phyloP scores from a whole-genome alignment of 306 rosid species.

The Cicer cuneatum region DNA sequence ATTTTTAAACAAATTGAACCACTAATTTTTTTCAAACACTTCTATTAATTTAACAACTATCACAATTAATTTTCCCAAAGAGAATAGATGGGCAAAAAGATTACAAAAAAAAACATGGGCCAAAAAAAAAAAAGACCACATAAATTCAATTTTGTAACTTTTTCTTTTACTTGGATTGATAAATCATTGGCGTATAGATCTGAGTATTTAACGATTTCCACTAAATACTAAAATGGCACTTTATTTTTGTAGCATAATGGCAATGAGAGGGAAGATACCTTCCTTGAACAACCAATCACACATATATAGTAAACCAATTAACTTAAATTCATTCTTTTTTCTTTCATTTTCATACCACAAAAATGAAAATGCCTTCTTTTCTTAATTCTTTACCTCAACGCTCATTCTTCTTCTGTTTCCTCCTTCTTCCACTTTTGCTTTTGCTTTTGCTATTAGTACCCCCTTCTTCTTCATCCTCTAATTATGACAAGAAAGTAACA shows the following conservation, averaged over 20 bases:
- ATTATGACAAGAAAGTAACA: slow-evolving; percentile 51
- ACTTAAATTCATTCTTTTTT: background rate
- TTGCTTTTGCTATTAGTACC: slow-evolving; percentile 44
- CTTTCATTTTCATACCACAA: slow-evolving; percentile 8
- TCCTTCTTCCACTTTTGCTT: slow-evolving; percentile 48
- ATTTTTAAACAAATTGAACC: too few relatives aligned
- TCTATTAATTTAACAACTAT: too few relatives aligned
- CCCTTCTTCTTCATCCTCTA: slow-evolving; percentile 8
- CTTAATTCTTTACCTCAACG: slow-evolving; percentile 63
- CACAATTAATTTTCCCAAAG: too few relatives aligned
- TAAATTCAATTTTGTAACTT: background rate
- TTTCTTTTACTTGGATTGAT: background rate
- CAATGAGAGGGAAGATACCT: slow-evolving; percentile 27
- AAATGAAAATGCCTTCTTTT: slow-evolving; percentile 46
- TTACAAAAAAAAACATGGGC: too few relatives aligned
- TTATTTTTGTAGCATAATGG: background rate
- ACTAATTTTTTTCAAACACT: too few relatives aligned
- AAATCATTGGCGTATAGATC: background rate
- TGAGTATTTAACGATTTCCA: slow-evolving; percentile 5
- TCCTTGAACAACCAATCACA: slow-evolving; percentile 30
- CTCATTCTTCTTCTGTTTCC: slow-evolving; percentile 65
- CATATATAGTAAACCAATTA: background rate
- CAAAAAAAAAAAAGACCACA: background rate
- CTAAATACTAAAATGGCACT: background rate
- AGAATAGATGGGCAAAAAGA: too few relatives aligned